Evolutionary conservation across 2,329 filamentous ascomycete species (phyloP), one percentile per base, ranked within the genome.

Genomic region (Conoideocrella luteorostrata): DNA sequence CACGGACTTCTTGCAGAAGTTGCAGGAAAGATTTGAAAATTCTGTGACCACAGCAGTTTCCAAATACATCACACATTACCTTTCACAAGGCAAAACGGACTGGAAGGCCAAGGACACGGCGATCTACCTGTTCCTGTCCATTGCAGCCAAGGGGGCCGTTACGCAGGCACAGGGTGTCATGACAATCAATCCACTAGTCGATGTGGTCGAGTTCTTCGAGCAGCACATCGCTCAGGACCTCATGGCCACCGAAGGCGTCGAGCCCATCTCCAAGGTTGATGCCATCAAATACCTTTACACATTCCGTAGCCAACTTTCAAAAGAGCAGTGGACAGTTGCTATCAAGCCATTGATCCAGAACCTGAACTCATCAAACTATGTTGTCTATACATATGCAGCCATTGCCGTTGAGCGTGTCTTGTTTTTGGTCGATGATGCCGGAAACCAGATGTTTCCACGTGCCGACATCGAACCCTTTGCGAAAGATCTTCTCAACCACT

Each of bases 81-180:
- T 98, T 22, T 75, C 85, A 43, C 89, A 89, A 57, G 77, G 81
- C 44, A 86, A 86, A 63, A 73, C 75, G 15, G 89, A 95, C 62
- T 98, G 93, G 93, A 95, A 94, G 65, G 83, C 89, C 39, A 98
- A 98, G 70, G 93, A 98, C 59, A 97, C 91, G 1, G 93, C 93
- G n/a, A 84, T 96, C 46, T 97, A 97, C 59, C 79, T 98, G 13
- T 98, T 94, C 72, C 82, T 93, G 29, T 88, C 93, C 4, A 88
- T 97, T 54, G 93, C 93, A 13, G 88, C 90, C 32, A 95, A 95
- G 69, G 93, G 93, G 43, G 78, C 82, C 24, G 82, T 91, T 24
- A 97, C 93, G 3, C 78, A 88, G 7, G 86, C 82, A 0, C 88
- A 95, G 55, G 93, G 94, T 63, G 88, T 97, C 43, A 89, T 90